Conservation (phyloP, 108 stramenopile genomes). For the Skeletonema marinoi region DNA sequence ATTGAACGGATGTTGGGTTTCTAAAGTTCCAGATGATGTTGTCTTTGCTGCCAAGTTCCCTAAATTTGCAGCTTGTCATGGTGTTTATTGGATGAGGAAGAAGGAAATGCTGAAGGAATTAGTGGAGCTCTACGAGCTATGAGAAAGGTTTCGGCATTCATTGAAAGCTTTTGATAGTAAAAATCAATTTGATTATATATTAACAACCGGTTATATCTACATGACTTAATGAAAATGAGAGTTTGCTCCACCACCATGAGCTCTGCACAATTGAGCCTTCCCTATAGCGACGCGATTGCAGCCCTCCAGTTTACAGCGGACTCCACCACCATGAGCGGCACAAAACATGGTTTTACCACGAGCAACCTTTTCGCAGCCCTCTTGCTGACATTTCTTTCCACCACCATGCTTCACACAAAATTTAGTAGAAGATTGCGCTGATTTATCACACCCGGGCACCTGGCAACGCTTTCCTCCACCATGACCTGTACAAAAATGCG, state of each 20-base stretch:
- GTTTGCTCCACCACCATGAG: slow-evolving; percentile 86
- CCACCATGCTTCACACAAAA: slow-evolving; percentile 99
- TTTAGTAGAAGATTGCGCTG: slow-evolving; percentile 93
- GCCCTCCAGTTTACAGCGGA: slow-evolving; percentile 92
- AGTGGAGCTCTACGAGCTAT: slow-evolving; percentile 33
- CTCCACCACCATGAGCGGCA: slow-evolving; percentile 96
- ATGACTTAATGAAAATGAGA: background rate
- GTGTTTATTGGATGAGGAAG: slow-evolving; percentile 75
- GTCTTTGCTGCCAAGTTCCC: slow-evolving; percentile 57
- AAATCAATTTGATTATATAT: background rate
- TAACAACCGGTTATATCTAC: background rate
- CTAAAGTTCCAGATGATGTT: slow-evolving; percentile 76
- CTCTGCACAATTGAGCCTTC: slow-evolving; percentile 89
- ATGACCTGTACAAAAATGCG: slow-evolving; percentile 93
- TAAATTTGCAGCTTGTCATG: slow-evolving; percentile 49
- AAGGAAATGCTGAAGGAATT: slow-evolving; percentile 44
- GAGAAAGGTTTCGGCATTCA: background rate
- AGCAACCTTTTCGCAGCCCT: slow-evolving; percentile 84
- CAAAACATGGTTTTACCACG: slow-evolving; percentile 86
- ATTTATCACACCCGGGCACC: slow-evolving; percentile 88
- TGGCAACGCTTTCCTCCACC: slow-evolving; percentile 95
- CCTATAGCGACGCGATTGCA: slow-evolving; percentile 96
- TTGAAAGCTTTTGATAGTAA: background rate
- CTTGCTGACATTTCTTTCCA: slow-evolving; percentile 87
- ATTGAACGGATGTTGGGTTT: slow-evolving; percentile 58